A percentile compares a stretch with the other conserved stretches of the same genome.
Evolutionary conservation across 768 basidiomycete genomes (phyloP).

Genomic region (Russula earlei): DNA sequence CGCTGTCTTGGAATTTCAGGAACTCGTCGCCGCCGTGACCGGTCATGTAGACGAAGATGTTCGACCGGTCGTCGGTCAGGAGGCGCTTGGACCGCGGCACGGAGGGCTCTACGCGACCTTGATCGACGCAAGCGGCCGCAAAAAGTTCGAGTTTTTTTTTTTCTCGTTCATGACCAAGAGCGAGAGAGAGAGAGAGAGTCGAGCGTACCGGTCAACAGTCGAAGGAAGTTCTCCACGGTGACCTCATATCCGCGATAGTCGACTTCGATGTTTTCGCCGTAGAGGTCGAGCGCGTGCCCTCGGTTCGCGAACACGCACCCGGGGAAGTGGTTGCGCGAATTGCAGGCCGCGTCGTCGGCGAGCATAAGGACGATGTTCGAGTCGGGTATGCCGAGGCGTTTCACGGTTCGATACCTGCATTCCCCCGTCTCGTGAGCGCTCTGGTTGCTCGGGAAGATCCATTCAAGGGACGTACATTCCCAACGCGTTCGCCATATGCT

Average conservation of each 20-base stretch:
- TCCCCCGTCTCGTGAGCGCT: background rate
- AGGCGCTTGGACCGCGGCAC: conserved; percentile 89
- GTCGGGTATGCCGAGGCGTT: conserved; percentile 95
- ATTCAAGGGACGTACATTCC: conserved; percentile 73
- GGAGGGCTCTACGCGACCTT: conserved; percentile 80
- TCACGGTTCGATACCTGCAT: conserved; percentile 91
- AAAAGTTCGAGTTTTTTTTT: too few relatives aligned
- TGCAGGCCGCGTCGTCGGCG: conserved; percentile 93
- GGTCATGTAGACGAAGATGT: conserved; percentile 96
- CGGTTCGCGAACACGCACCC: conserved; percentile 89
- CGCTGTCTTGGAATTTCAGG: conserved; percentile 97
- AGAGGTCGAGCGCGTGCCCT: conserved; percentile 75
- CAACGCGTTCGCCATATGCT: conserved; percentile 98
- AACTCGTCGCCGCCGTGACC: conserved; percentile 98
- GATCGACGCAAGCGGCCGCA: background rate
- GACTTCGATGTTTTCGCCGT: conserved; percentile 95
- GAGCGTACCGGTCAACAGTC: conserved; percentile 77
- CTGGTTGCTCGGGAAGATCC: too few relatives aligned
- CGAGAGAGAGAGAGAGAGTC: background rate
- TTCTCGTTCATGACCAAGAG: background rate
- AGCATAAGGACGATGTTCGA: conserved; percentile 99
- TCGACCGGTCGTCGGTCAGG: conserved; percentile 80
- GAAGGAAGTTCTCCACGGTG: conserved; percentile 90
- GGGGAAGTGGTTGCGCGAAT: conserved; percentile 83
- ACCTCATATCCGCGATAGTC: conserved; percentile 98